phyloP scores from a whole-genome alignment of 306 rosid genomes.

The Pterocarpus santalinus region DNA sequence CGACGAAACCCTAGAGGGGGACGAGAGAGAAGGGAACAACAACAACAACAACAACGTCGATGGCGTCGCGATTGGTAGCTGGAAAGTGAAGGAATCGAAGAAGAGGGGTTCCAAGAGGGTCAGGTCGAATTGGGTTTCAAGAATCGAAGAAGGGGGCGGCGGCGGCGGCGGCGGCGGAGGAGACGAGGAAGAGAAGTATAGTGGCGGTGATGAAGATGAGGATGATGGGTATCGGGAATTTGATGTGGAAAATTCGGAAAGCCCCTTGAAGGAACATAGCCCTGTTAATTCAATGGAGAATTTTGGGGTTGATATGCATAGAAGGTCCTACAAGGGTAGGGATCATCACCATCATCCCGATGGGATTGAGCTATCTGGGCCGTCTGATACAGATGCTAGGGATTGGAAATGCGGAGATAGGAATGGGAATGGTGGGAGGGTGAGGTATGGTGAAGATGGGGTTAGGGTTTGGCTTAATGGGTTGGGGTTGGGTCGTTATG shows the following conservation, averaged over 20 bases:
- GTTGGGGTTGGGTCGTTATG: constrained; percentile 87
- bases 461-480: constrained; percentile 95
- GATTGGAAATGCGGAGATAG: constrained; percentile 70
- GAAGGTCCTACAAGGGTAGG: constrained; percentile 71
- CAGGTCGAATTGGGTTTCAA: constrained; percentile 89
- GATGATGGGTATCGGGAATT: constrained; percentile 75
- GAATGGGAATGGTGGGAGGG: constrained; percentile 67
- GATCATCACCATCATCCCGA: constrained; percentile 64
- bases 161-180: constrained; percentile 40
- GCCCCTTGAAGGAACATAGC: constrained; percentile 78
- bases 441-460: constrained; percentile 78
- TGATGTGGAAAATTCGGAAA: constrained; percentile 80
- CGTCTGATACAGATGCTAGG: constrained; percentile 81
- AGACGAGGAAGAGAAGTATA: constrained; percentile 72
- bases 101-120: constrained; percentile 81
- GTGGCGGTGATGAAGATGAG: constrained; percentile 69
- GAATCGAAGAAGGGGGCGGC: constrained; percentile 69
- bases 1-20: constrained; percentile 71
- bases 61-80: constrained; percentile 79
- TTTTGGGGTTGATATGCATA: constrained; percentile 76
- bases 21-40: constrained; percentile 67
- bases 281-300: constrained; percentile 79
- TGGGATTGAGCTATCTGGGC: constrained; percentile 81
- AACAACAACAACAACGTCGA: constrained; percentile 58
- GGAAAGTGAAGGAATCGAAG: constrained; percentile 88